phyloP scores from a whole-genome alignment of 1,139 yeast genomes.

The Blastobotrys elegans region DNA sequence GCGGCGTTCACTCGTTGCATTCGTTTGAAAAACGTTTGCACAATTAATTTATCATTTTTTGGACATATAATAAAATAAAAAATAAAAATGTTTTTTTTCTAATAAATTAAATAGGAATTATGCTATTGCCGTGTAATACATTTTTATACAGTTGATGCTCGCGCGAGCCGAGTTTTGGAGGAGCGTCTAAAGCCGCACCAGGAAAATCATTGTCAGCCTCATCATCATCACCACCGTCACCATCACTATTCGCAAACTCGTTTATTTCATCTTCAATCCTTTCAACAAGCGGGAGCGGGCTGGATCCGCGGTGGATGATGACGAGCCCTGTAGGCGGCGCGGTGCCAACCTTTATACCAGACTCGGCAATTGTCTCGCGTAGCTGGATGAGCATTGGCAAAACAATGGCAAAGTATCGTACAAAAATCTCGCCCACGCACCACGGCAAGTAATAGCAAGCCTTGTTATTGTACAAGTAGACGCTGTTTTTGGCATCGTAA shows the following conservation, averaged over 20 bases:
- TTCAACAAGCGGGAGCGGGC: too few relatives aligned
- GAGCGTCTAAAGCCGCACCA: too few relatives aligned
- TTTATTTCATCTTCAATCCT: neutral
- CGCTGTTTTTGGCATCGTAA: neutral
- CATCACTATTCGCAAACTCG: too few relatives aligned
- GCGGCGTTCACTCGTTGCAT: slow-evolving; percentile 96
- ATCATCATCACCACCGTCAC: too few relatives aligned
- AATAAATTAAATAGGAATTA: neutral
- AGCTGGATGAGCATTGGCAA: slow-evolving; percentile 4
- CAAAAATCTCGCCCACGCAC: slow-evolving; percentile 8
- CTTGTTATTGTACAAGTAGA: neutral
- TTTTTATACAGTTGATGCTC: neutral
- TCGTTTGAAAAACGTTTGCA: slow-evolving; percentile 96
- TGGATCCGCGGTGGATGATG: neutral
- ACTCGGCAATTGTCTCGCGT: neutral
- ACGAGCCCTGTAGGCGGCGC: neutral
- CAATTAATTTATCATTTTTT: slow-evolving; percentile 43
- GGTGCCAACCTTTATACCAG: neutral
- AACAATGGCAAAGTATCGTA: slow-evolving; percentile 5
- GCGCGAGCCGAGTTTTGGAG: neutral
- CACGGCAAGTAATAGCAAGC: slow-evolving; percentile 6
- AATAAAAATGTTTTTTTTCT: neutral
- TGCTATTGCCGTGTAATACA: neutral
- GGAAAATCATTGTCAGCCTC: too few relatives aligned
- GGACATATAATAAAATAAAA: neutral